phyloP scores from a whole-genome alignment of 805 yeast species.

The Yamadazyma sp. region DNA sequence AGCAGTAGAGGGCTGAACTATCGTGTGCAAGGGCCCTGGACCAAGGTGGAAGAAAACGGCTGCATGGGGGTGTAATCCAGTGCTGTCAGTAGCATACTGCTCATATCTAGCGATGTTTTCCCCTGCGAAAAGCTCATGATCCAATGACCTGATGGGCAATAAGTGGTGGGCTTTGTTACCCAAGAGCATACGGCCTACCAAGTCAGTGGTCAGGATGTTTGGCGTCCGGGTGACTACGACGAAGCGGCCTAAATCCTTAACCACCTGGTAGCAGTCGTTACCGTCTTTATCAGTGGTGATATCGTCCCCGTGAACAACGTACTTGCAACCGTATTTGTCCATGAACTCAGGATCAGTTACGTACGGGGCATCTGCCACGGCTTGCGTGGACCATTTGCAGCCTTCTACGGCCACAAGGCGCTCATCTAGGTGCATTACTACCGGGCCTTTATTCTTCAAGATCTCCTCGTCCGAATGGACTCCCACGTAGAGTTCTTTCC shows the following conservation, averaged over 20 bases:
- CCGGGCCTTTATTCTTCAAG: conserved; percentile 81
- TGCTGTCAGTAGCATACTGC: conserved; percentile 59
- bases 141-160: conserved; percentile 19
- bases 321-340: conserved; percentile 73
- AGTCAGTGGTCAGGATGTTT: conserved; percentile 91
- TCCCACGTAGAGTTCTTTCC: conserved; percentile 76
- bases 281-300: conserved; percentile 96
- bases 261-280: conserved; percentile 82
- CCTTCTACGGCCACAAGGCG: conserved; percentile 83
- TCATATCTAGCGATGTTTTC: conserved; percentile 45
- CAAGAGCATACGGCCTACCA: conserved; percentile 83
- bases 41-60: conserved; percentile 49
- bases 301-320: conserved; percentile 98
- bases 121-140: conserved; percentile 29
- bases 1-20: conserved; percentile 35
- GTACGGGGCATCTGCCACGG: conserved; percentile 82
- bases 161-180: conserved; percentile 59
- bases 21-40: conserved; percentile 20
- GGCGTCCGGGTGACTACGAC: conserved; percentile 92
- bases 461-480: conserved; percentile 93
- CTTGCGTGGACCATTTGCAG: conserved; percentile 81
- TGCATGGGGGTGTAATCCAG: conserved; percentile 59
- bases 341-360: conserved; percentile 83
- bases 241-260: conserved; percentile 83
- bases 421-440: conserved; percentile 84